Percentiles rank a stretch among this genome's conserved stretches.
These are phyloP conservation scores for Geotrichum candidum DNA, from an alignment of 1,139 yeast species.

Conservation along the genomic window DNA sequence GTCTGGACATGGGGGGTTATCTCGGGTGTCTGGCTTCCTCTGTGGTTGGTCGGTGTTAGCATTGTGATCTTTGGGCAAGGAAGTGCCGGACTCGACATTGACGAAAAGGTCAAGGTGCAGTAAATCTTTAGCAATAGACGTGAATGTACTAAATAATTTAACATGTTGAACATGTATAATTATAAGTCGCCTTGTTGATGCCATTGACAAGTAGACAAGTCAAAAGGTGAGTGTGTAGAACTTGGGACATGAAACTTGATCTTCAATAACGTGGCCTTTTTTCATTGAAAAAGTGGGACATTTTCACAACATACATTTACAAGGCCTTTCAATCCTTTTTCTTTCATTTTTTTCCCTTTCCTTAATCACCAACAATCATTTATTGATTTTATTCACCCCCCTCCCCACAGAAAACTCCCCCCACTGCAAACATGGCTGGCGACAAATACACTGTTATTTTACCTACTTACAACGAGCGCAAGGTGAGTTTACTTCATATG, in stretches of 20 bases:
- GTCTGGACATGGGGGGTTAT: slow-evolving; percentile 86
- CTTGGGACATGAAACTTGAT: not conserved
- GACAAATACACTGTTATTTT: slow-evolving; percentile 70
- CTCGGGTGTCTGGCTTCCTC: slow-evolving; percentile 73
- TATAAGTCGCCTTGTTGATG: not conserved
- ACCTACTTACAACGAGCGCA: slow-evolving; percentile 75
- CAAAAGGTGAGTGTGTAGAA: not conserved
- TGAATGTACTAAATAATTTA: not conserved
- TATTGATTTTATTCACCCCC: not conserved
- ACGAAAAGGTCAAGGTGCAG: slow-evolving; percentile 7
- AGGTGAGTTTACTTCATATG: slow-evolving; percentile 27
- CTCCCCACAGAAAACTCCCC: not conserved
- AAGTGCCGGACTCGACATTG: not conserved
- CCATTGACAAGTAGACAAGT: not conserved
- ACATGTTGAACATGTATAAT: not conserved
- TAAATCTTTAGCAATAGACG: not conserved
- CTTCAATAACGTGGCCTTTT: slow-evolving; percentile 12
- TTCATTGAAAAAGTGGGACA: not conserved
- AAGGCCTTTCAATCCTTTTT: not conserved
- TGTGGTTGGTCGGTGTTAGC: slow-evolving; percentile 59
- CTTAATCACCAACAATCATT: not conserved
- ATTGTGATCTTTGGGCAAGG: slow-evolving; percentile 22
- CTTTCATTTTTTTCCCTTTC: not conserved
- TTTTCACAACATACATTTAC: not conserved
- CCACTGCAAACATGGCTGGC: slow-evolving; percentile 19